Evolutionary conservation across 805 yeast species (phyloP), one percentile per base, ranked within the genome.

Genomic region (Starmerella davenportii): DNA sequence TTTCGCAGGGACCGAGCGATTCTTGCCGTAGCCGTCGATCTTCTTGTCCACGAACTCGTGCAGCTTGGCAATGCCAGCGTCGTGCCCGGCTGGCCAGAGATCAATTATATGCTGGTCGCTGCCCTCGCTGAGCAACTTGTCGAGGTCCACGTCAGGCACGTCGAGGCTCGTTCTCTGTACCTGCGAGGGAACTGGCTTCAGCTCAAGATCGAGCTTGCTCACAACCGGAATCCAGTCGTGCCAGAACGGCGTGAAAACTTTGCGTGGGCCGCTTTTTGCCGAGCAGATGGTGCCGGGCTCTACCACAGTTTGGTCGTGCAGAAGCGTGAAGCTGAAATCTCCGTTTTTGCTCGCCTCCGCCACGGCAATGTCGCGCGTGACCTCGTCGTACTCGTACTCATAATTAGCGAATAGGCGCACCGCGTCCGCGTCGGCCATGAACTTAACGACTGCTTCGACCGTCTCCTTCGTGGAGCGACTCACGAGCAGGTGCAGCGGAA

Each of bases 161-260:
- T 7, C 32, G 5, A 19, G n/a, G 2, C 17, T 16, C 11, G 3
- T 15, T 5, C 13, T 8, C 3, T n/a, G 19, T 14, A 35, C 14
- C 23, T 38, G 25, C 13, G 16, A 17, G 3, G 43, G 43, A 4
- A 7, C 9, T 1, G 39, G 42, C 1, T 29, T 23, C 17, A 35
- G 25, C 13, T 13, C 24, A 1, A 41, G 19, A 17, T 40, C 35
- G n/a, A 20, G 34, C 13, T 23, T 16, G 3, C 40, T 27, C 9
- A 29, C 15, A 29, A 53, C 46, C 17, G 54, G 51, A 7, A 54
- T 41, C 69, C 69, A 65, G 2, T 57, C 52, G 21, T 51, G 51
- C 49, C 55, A 63, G 63, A 62, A 66, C 3, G 68, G 66, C 18
- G 64, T 61, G 47, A 64, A 66, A n/a, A 64, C 66, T 14, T 61